Evolutionary conservation across 495 filamentous ascomycete species (phyloP).

Genomic region (Neurospora sp.): DNA sequence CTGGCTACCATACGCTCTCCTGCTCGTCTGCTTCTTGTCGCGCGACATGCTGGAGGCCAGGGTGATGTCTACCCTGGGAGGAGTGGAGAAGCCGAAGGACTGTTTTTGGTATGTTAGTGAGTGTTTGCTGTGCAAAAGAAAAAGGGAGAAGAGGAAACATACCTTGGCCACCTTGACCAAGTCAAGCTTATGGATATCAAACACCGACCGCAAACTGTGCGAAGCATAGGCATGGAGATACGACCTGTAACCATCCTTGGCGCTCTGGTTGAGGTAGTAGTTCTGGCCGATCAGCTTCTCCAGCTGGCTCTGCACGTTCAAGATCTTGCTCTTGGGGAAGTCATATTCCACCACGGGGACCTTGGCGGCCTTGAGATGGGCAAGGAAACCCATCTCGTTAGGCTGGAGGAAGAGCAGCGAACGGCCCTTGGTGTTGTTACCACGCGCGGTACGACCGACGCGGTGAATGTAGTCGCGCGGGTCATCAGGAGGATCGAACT

Average conservation of each 20-base stretch:
- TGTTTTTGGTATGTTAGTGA: conserved; percentile 6
- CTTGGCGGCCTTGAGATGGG: conserved; percentile 80
- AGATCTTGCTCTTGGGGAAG: conserved; percentile 82
- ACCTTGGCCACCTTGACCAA: conserved; percentile 80
- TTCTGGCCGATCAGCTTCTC: conserved; percentile 90
- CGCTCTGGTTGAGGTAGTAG: conserved; percentile 88
- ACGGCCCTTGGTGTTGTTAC: conserved; percentile 69
- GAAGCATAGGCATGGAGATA: conserved; percentile 94
- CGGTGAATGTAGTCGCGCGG: conserved; percentile 93
- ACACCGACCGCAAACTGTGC: conserved; percentile 80
- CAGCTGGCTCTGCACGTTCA: conserved; percentile 89
- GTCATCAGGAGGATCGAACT: conserved; percentile 91
- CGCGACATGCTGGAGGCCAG: conserved; percentile 78
- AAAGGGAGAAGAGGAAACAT: background rate
- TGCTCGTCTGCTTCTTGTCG: conserved; percentile 70
- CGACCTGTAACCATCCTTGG: conserved; percentile 59
- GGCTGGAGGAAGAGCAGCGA: conserved; percentile 89
- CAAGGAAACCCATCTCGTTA: conserved; percentile 82
- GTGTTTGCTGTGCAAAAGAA: background rate
- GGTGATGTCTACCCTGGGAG: conserved; percentile 84
- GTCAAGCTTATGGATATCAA: conserved; percentile 89
- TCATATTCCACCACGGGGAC: conserved; percentile 95
- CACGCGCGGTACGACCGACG: conserved; percentile 88
- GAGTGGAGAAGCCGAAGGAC: conserved; percentile 79
- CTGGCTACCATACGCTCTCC: conserved; percentile 71